Conservation (phyloP, 495 filamentous ascomycete genomes). For the Aspergillus nanangensis region DNA sequence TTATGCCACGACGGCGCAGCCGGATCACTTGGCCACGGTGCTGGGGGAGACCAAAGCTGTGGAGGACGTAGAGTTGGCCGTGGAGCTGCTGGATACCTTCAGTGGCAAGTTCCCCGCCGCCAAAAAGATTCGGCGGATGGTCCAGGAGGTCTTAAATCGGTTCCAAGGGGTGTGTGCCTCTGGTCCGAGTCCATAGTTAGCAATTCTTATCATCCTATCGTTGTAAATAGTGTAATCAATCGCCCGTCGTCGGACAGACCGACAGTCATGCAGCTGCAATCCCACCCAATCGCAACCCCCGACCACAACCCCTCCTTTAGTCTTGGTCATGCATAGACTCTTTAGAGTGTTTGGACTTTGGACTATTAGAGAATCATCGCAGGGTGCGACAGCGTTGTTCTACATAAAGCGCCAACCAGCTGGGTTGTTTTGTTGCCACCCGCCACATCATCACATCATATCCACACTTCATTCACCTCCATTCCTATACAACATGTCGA, state of each 20-base stretch:
- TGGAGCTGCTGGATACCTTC: slow-evolving; percentile 29
- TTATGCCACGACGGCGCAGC: slow-evolving; percentile 30
- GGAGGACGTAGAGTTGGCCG: slow-evolving; percentile 25
- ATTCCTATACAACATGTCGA: too few relatives aligned
- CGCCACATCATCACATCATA: too few relatives aligned
- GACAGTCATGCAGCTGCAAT: neutral
- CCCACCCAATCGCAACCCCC: neutral
- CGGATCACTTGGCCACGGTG: slow-evolving; percentile 16
- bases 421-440: too few relatives aligned
- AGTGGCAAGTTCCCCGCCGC: slow-evolving; percentile 29
- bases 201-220: neutral
- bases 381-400: too few relatives aligned
- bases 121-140: slow-evolving; percentile 27
- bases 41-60: slow-evolving; percentile 21
- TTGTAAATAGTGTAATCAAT: neutral
- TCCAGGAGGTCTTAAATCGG: slow-evolving; percentile 20
- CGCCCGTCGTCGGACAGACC: neutral
- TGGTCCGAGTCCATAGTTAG: too few relatives aligned
- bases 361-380: too few relatives aligned
- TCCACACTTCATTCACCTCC: too few relatives aligned
- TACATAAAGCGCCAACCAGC: too few relatives aligned
- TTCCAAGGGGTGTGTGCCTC: slow-evolving; percentile 8
- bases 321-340: too few relatives aligned
- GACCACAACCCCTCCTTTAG: too few relatives aligned
- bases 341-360: too few relatives aligned